Evolutionary conservation across 169 alveolate species (phyloP).

Genomic region (Plasmodium relictum): DNA sequence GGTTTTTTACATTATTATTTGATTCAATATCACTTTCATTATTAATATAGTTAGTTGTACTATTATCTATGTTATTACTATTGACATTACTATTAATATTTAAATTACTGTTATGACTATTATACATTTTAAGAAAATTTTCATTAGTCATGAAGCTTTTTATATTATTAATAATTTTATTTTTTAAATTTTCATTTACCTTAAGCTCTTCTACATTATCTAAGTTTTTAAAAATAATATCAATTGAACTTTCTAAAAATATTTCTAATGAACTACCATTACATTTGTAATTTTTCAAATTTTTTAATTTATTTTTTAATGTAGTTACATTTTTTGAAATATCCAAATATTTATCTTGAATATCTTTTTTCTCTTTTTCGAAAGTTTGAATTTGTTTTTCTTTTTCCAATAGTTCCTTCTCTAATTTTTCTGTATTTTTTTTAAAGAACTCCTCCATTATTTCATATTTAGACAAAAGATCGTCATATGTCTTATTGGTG

Average conservation of each 20-base stretch:
- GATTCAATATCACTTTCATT: background rate
- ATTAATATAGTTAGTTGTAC: background rate
- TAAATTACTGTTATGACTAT: background rate
- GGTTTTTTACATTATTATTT: background rate
- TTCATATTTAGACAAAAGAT: background rate
- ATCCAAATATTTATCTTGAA: background rate
- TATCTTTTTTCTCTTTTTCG: background rate
- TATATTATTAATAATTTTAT: background rate
- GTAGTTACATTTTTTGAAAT: constrained; percentile 15
- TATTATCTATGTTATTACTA: background rate
- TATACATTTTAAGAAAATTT: background rate
- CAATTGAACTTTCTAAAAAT: constrained; percentile 1
- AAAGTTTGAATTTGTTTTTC: background rate
- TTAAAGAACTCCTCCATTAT: constrained; percentile 1
- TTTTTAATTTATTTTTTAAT: constrained; percentile 22
- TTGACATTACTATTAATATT: background rate
- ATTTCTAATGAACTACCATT: background rate
- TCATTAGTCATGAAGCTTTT: background rate
- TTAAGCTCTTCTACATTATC: background rate
- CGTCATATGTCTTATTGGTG: background rate
- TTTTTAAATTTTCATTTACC: background rate
- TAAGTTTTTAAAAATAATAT: background rate
- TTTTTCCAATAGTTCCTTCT: background rate
- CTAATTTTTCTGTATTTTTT: background rate
- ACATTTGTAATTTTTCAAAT: background rate